Evolutionary conservation across 164 flowering plant genomes (phyloP), one percentile per base, ranked within the genome.

Genomic region (Annona cherimola): DNA sequence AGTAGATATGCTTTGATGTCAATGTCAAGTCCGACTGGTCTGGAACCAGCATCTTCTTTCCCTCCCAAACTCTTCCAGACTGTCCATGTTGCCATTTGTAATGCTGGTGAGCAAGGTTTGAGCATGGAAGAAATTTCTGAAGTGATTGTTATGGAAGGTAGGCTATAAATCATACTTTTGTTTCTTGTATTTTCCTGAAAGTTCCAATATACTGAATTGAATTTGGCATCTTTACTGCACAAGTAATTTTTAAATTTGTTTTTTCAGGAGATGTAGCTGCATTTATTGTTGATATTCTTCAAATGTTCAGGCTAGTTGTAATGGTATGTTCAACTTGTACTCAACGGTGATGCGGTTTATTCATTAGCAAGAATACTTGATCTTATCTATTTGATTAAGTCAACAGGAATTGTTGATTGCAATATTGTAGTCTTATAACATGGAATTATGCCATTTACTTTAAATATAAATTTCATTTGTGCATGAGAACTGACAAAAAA

Each of bases 91-190:
- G 86, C 83, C 60, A 84, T 93, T 80, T 85, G 84, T 75, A 85
- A 81, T 81, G 87, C 96, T 80, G 98, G 98, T 73, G 98, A 93
- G 74, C 96, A 91, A 76, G 98, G 98, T 55, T 76, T 96, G 81
- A 76, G 82, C 85, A 77, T 90, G 72, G 77, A 80, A 78, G 88
- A 86, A 69, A 61, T 90, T 71, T 82, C 81, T 16, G 60, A 76
- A 70, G 44, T 84, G 43, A 7, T 69, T 39, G 79, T 74, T 60
- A 71, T 78, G 66, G 76, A 80, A 19, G 94, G 94, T 90, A 75
- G 68, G 71, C 16, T 73, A 26, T 77, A 35, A 66, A 55, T 67
- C 50, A 42, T 46, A 42, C 35, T 61, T 16, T 64, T 64, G 12
- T 64, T 11, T 63, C 42, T 12, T 54, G 14, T 45, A 50, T 6